phyloP scores from a whole-genome alignment of 2,329 filamentous ascomycete species.

The Cladophialophora immunda region DNA sequence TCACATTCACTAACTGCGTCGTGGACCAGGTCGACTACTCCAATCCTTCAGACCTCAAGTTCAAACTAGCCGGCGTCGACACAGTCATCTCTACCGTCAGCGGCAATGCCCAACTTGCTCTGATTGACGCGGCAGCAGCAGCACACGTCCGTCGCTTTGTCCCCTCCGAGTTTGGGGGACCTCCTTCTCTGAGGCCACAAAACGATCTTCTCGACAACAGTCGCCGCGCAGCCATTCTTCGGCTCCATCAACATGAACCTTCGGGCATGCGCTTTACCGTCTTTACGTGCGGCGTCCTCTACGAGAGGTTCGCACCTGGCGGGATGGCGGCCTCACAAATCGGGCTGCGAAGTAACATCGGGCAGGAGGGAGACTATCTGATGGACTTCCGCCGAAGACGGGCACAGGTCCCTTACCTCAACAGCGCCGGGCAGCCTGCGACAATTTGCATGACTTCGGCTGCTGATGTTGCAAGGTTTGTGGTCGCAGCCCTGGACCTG shows the following conservation, averaged over 20 bases:
- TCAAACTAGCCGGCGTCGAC: constrained; percentile 75
- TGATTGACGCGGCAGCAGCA: constrained; percentile 75
- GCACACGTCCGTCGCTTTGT: constrained; percentile 74
- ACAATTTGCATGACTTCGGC: constrained; percentile 73
- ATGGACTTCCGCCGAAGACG: constrained; percentile 67
- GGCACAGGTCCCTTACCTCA: constrained; percentile 69
- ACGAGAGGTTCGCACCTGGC: constrained; percentile 75
- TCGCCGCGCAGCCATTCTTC: constrained; percentile 64
- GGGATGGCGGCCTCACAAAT: constrained; percentile 70
- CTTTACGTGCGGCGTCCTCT: constrained; percentile 78
- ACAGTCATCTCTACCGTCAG: constrained; percentile 78
- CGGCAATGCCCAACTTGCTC: constrained; percentile 70
- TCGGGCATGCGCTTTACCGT: constrained; percentile 71
- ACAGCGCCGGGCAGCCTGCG: constrained; percentile 59
- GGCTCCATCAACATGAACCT: constrained; percentile 63
- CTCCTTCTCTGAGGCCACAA: constrained; percentile 62
- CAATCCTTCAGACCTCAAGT: constrained; percentile 65
- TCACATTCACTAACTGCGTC: constrained; percentile 7
- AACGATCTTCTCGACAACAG: constrained; percentile 70
- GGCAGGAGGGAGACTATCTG: constrained; percentile 70
- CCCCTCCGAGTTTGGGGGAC: constrained; percentile 78
- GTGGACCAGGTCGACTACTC: constrained; percentile 67
- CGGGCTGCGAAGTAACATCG: constrained; percentile 63
- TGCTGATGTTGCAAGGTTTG: constrained; percentile 74
- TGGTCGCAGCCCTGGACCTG: constrained; percentile 72